Conservation (phyloP, 495 filamentous ascomycete species). For the Parathielavia appendiculata region DNA sequence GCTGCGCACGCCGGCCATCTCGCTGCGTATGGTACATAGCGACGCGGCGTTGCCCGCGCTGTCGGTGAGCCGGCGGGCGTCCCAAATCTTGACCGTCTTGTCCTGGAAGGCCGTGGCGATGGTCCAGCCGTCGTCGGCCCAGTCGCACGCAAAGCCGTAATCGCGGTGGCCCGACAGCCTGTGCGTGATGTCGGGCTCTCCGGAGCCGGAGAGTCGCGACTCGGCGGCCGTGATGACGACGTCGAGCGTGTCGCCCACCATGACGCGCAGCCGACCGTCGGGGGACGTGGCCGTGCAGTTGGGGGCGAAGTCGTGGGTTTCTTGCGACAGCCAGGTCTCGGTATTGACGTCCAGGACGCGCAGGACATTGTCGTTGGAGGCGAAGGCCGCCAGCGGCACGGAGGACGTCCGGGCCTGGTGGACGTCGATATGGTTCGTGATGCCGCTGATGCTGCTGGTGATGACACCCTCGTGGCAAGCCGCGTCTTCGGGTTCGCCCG, state of each 20-base stretch:
- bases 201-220: slow-evolving; percentile 22
- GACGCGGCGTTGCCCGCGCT: slow-evolving; percentile 39
- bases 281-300: slow-evolving; percentile 83
- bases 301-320: slow-evolving; percentile 60
- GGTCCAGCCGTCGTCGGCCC: slow-evolving; percentile 82
- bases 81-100: slow-evolving; percentile 76
- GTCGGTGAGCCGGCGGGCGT: slow-evolving; percentile 66
- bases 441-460: slow-evolving; percentile 62
- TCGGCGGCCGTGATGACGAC: slow-evolving; percentile 50
- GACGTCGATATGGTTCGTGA: slow-evolving; percentile 83
- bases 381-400: slow-evolving; percentile 66
- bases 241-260: slow-evolving; percentile 54
- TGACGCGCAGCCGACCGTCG: slow-evolving; percentile 70
- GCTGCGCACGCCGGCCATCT: slow-evolving; percentile 72
- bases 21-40: slow-evolving; percentile 61
- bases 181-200: slow-evolving; percentile 40
- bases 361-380: slow-evolving; percentile 74
- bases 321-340: slow-evolving; percentile 57
- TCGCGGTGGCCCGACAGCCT: slow-evolving; percentile 67
- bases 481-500: slow-evolving; percentile 35
- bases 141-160: slow-evolving; percentile 84
- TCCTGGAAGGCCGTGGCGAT: slow-evolving; percentile 92
- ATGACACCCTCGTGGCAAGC: slow-evolving; percentile 58
- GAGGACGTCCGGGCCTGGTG: slow-evolving; percentile 55
- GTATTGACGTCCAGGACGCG: slow-evolving; percentile 69